Percentiles rank a stretch among this genome's conserved stretches.
Conservation (phyloP, 208 protist genomes). For the Borovskyia barvae region DNA sequence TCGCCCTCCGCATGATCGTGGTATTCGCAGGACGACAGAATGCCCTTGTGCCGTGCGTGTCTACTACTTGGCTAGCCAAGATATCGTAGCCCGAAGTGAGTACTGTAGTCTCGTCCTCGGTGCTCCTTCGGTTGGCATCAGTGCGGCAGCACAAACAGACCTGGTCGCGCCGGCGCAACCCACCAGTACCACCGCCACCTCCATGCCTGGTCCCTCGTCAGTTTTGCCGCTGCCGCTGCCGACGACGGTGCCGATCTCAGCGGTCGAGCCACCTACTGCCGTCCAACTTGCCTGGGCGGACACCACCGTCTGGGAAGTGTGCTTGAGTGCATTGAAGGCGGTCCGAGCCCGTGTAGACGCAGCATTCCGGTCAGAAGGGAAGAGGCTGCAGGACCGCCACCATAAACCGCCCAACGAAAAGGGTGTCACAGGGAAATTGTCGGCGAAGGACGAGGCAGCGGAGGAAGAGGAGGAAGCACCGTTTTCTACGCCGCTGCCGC, state of each 20-base stretch:
- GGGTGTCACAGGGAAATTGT: not conserved
- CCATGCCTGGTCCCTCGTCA: no score
- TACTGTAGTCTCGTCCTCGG: slow-evolving; percentile 33
- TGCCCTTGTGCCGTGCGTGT: slow-evolving; percentile 52
- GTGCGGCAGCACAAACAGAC: not conserved
- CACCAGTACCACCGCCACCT: no score
- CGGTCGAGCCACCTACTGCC: slow-evolving; percentile 11
- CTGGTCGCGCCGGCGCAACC: not conserved
- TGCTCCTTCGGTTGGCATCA: slow-evolving; percentile 21
- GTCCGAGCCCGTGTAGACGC: slow-evolving; percentile 29
- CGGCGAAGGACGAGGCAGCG: not conserved
- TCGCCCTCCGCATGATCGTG: slow-evolving; percentile 16
- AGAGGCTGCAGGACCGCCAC: not conserved
- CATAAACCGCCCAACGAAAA: not conserved
- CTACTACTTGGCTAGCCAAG: slow-evolving; percentile 19
- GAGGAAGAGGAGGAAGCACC: slow-evolving; percentile 14
- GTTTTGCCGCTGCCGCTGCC: not conserved
- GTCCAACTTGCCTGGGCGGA: slow-evolving; percentile 61
- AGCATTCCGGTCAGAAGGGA: slow-evolving; percentile 1
- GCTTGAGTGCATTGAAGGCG: slow-evolving; percentile 23
- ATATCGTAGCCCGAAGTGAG: slow-evolving; percentile 26
- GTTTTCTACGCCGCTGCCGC: slow-evolving; percentile 19
- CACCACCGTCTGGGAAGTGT: slow-evolving; percentile 52
- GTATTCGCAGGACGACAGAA: slow-evolving; percentile 29
- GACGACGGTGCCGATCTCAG: not conserved